These are phyloP conservation scores for Xerocomus potaroensis DNA, from an alignment of 768 basidiomycete genomes.

Conservation along the genomic window DNA sequence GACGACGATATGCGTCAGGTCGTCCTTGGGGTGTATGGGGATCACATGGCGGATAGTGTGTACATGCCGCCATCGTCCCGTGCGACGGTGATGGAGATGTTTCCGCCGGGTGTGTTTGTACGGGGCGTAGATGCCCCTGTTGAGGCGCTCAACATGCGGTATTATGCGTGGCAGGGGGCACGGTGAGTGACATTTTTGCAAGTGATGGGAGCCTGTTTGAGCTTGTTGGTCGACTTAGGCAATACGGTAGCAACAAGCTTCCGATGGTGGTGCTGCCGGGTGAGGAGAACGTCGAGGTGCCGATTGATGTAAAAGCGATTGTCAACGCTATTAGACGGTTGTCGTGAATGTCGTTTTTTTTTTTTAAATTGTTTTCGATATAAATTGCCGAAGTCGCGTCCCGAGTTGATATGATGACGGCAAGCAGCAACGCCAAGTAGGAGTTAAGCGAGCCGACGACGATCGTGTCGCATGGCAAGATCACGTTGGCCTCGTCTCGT, in stretches of 20 bases:
- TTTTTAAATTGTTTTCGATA: too few species aligned
- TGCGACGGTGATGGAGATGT: constrained; percentile 74
- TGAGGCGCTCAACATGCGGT: constrained; percentile 49
- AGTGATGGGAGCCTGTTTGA: background rate
- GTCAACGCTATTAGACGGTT: constrained; percentile 33
- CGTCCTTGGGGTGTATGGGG: constrained; percentile 55
- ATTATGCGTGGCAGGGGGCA: constrained; percentile 55
- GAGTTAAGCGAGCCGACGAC: background rate
- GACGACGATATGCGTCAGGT: constrained; percentile 36
- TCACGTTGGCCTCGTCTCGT: background rate
- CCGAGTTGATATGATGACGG: too few species aligned
- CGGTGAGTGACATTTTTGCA: constrained; percentile 23
- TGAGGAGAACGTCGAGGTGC: constrained; percentile 25
- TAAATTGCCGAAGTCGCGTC: too few species aligned
- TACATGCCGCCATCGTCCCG: constrained; percentile 62
- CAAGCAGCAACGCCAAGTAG: background rate
- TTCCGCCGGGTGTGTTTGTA: constrained; percentile 60
- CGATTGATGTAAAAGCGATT: constrained; percentile 41
- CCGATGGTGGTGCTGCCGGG: constrained; percentile 31
- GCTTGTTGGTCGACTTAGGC: constrained; percentile 25
- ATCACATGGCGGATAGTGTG: constrained; percentile 60
- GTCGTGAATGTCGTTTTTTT: too few species aligned
- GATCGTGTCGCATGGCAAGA: too few species aligned
- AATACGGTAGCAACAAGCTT: constrained; percentile 30
- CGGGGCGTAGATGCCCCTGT: constrained; percentile 58